phyloP scores from a whole-genome alignment of 192 early-diverging fungal species.

The Geranomyces michiganensis region DNA sequence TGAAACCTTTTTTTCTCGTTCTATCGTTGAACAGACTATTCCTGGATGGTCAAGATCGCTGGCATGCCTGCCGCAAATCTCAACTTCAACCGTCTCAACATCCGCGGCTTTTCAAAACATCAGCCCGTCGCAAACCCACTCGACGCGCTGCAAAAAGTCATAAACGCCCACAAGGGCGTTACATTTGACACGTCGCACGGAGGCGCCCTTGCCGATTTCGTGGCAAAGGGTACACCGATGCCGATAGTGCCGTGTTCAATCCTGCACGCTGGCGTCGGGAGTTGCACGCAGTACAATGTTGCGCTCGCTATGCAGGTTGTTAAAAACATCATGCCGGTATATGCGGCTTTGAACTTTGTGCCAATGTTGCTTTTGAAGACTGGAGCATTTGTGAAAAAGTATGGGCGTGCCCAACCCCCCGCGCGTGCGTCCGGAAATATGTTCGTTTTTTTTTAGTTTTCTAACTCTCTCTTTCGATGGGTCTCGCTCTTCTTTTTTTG shows the following conservation, averaged over 20 bases:
- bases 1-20: not conserved
- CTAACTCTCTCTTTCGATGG: too few species aligned
- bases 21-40: slow-evolving; percentile 25
- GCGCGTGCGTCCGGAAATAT: too few species aligned
- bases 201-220: too few species aligned
- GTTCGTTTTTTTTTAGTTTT: too few species aligned
- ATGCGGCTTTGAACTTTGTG: slow-evolving; percentile 74
- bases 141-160: too few species aligned
- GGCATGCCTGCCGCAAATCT: slow-evolving; percentile 59
- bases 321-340: slow-evolving; percentile 58
- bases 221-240: too few species aligned
- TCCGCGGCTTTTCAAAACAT: slow-evolving; percentile 16
- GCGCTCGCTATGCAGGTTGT: slow-evolving; percentile 36
- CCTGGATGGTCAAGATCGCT: slow-evolving; percentile 63
- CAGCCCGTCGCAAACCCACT: slow-evolving; percentile 3
- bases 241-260: slow-evolving; percentile 60
- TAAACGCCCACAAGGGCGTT: not conserved
- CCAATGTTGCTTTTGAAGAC: slow-evolving; percentile 69
- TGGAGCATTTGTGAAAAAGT: slow-evolving; percentile 61
- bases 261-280: slow-evolving; percentile 38
- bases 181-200: not conserved
- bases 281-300: slow-evolving; percentile 36
- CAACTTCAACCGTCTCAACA: slow-evolving; percentile 58
- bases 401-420: slow-evolving; percentile 40
- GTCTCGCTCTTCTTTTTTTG: too few species aligned